phyloP scores from a whole-genome alignment of 345 rosid genomes.

The Luvunga scandens region DNA sequence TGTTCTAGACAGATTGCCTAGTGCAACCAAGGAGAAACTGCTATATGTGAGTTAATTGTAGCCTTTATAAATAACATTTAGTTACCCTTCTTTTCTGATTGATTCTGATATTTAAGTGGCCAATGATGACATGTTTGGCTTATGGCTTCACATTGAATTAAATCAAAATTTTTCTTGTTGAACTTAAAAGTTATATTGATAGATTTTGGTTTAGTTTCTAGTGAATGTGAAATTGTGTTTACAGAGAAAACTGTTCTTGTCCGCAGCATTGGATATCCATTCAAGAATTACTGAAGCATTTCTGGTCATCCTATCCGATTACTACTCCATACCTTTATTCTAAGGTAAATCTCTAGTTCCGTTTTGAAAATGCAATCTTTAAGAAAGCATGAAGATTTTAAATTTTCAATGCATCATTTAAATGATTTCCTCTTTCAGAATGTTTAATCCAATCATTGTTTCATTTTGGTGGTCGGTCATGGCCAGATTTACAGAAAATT shows the following conservation, averaged over 20 bases:
- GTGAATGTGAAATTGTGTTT: conserved; percentile 23
- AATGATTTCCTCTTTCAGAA: background rate
- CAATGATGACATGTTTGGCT: background rate
- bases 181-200: background rate
- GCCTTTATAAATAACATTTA: background rate
- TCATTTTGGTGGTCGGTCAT: background rate
- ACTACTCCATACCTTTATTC: conserved; percentile 64
- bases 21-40: conserved; percentile 66
- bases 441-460: background rate
- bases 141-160: background rate
- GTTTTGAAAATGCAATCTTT: background rate
- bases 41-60: conserved; percentile 50
- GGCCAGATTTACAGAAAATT: background rate
- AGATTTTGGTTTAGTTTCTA: conserved; percentile 18
- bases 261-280: conserved; percentile 77
- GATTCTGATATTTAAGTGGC: background rate
- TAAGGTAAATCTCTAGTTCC: conserved; percentile 48
- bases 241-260: conserved; percentile 16
- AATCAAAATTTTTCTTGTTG: background rate
- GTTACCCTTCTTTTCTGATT: background rate
- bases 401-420: background rate
- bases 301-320: conserved; percentile 96
- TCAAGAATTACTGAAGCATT: conserved; percentile 78
- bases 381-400: background rate
- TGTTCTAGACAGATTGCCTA: conserved; percentile 74